Evolutionary conservation across 2,329 filamentous ascomycete genomes (phyloP).

Genomic region (Hypoxylon sp.): DNA sequence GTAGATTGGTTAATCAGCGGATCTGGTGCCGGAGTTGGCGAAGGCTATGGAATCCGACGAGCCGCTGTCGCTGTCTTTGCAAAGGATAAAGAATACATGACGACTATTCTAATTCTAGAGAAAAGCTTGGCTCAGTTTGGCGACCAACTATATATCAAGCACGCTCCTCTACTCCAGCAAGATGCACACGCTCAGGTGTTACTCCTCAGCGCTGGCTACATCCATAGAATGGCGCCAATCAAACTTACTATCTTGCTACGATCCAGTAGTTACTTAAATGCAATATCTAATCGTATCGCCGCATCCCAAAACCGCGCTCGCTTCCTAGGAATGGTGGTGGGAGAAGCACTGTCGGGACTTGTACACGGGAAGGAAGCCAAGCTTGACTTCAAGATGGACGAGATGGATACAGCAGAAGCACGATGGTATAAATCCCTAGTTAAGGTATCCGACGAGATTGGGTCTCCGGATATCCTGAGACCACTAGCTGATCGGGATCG

Average conservation of each 20-base stretch:
- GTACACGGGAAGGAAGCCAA: conserved; percentile 73
- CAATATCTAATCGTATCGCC: conserved; percentile 85
- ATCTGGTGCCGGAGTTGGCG: conserved; percentile 70
- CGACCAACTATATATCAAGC: conserved; percentile 85
- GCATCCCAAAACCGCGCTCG: conserved; percentile 78
- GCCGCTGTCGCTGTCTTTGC: conserved; percentile 68
- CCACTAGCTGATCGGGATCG: conserved; percentile 33
- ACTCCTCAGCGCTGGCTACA: conserved; percentile 78
- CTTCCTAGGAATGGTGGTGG: conserved; percentile 88
- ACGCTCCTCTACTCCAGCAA: conserved; percentile 85
- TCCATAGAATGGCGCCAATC: conserved; percentile 71
- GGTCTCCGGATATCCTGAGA: conserved; percentile 62
- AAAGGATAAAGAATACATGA: conserved; percentile 60
- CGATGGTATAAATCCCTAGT: conserved; percentile 77
- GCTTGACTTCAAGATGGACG: conserved; percentile 86
- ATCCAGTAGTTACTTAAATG: conserved; percentile 76
- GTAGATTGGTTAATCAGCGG: conserved; percentile 71
- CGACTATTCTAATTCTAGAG: conserved; percentile 69
- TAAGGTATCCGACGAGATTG: conserved; percentile 68
- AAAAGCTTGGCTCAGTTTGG: conserved; percentile 79
- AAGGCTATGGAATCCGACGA: conserved; percentile 71
- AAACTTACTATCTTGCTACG: conserved; percentile 74
- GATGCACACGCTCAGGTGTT: conserved; percentile 85
- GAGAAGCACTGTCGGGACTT: conserved; percentile 73
- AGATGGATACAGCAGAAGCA: conserved; percentile 76